phyloP scores from a whole-genome alignment of 345 rosid species.

The Ailanthus altissimus region DNA sequence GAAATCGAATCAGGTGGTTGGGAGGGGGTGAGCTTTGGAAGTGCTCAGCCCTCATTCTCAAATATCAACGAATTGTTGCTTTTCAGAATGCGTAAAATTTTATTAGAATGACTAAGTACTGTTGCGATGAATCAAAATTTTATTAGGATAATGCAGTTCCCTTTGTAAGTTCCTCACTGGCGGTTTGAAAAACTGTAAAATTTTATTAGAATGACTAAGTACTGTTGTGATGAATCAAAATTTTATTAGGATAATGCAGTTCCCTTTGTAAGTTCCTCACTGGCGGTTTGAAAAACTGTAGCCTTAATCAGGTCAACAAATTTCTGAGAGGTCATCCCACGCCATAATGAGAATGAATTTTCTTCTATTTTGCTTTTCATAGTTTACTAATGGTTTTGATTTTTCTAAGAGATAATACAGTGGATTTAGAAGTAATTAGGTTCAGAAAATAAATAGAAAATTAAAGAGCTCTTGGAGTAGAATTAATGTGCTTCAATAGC shows the following conservation, averaged over 20 bases:
- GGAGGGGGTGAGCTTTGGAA: too few relatives aligned
- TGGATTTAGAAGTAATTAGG: not conserved
- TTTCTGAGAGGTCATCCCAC: not conserved
- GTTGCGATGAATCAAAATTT: slow-evolving; percentile 13
- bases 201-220: not conserved
- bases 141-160: not conserved
- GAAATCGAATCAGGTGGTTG: too few relatives aligned
- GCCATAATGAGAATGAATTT: not conserved
- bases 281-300: not conserved
- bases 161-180: not conserved
- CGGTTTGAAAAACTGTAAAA: slow-evolving; percentile 1
- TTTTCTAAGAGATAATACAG: not conserved
- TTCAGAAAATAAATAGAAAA: not conserved
- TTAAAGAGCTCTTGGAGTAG: not conserved
- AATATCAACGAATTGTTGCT: not conserved
- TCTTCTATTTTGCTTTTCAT: not conserved
- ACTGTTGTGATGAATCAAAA: slow-evolving; percentile 13
- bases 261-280: not conserved
- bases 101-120: not conserved
- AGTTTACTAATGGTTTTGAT: not conserved
- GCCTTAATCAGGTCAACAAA: not conserved
- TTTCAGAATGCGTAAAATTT: not conserved
- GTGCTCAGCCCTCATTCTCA: too few relatives aligned
- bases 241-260: not conserved
- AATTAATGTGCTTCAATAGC: not conserved